Conservation (phyloP, 768 basidiomycete species). For the Amanita rubescens region DNA sequence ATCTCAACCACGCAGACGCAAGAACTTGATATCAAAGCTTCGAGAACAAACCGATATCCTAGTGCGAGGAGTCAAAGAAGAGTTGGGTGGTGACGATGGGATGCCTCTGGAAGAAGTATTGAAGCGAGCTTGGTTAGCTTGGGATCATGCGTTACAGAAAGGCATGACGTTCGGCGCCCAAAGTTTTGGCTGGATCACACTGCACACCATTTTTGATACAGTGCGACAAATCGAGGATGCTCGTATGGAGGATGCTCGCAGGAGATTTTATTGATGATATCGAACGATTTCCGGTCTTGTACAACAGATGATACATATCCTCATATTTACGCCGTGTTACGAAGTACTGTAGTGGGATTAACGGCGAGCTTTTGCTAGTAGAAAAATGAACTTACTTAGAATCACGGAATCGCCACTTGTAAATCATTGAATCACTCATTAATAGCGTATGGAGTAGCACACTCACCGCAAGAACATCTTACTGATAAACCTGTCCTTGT, state of each 20-base stretch:
- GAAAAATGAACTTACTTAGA: conserved; percentile 58
- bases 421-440: conserved; percentile 5
- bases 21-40: conserved; percentile 45
- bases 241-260: conserved; percentile 11
- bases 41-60: conserved; percentile 49
- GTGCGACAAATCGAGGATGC: conserved; percentile 38
- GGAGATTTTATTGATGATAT: conserved; percentile 10
- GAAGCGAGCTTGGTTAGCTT: conserved; percentile 47
- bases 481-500: conserved; percentile 98
- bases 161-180: conserved; percentile 42
- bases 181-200: conserved; percentile 55
- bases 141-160: conserved; percentile 31
- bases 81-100: conserved; percentile 43
- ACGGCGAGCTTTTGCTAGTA: conserved; percentile 21
- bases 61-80: conserved; percentile 40
- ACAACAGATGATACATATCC: not conserved
- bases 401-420: conserved; percentile 94
- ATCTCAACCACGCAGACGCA: conserved; percentile 47
- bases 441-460: not conserved
- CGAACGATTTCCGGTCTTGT: not conserved
- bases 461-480: conserved; percentile 94
- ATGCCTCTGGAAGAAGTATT: conserved; percentile 32
- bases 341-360: conserved; percentile 47
- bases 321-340: conserved; percentile 53
- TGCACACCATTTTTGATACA: conserved; percentile 51